These are phyloP conservation scores for Amborella trichopoda DNA, from an alignment of 164 flowering plant genomes.

Conservation along the genomic window DNA sequence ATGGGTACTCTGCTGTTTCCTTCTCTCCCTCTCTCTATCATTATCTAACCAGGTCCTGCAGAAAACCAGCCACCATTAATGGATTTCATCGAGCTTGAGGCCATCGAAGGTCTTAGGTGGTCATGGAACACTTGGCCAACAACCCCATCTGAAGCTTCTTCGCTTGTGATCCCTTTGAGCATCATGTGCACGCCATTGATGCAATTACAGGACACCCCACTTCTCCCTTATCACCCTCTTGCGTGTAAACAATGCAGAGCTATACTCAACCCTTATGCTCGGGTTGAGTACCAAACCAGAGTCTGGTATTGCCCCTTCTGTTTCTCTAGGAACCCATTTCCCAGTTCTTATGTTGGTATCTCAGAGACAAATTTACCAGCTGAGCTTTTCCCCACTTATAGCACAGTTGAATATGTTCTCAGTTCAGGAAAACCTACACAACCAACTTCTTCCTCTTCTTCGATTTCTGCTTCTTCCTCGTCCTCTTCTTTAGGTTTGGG, in stretches of 20 bases:
- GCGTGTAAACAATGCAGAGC: constrained; percentile 50
- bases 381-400: constrained; percentile 85
- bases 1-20: too few relatives aligned
- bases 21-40: too few relatives aligned
- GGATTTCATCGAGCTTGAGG: constrained; percentile 85
- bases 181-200: constrained; percentile 73
- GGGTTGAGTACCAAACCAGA: constrained; percentile 68
- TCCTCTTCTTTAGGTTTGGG: constrained; percentile 13
- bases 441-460: constrained; percentile 12
- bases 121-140: constrained; percentile 95
- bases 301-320: constrained; percentile 90
- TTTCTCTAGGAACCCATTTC: constrained; percentile 41
- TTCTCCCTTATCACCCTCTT: constrained; percentile 68
- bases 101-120: constrained; percentile 92
- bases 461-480: constrained; percentile 8
- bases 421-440: constrained; percentile 11
- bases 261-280: constrained; percentile 76
- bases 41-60: too few relatives aligned
- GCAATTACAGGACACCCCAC: constrained; percentile 59
- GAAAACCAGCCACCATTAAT: too few relatives aligned
- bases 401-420: constrained; percentile 62
- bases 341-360: constrained; percentile 48
- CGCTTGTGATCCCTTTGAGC: constrained; percentile 59
- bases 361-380: constrained; percentile 82
- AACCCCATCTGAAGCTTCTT: constrained; percentile 36